phyloP scores from a whole-genome alignment of 192 early-diverging fungal genomes.

The Piromyces finnis region DNA sequence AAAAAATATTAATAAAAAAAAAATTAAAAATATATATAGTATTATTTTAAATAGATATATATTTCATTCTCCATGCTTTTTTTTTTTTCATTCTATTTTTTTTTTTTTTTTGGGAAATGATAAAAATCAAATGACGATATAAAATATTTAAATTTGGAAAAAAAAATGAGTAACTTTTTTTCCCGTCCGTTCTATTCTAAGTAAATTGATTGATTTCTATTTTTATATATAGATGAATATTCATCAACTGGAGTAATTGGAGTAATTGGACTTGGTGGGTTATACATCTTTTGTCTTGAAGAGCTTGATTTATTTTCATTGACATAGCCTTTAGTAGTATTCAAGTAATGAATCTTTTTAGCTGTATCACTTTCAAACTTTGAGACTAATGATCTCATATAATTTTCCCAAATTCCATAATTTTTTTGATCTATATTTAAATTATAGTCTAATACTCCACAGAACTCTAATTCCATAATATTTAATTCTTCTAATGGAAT shows the following conservation, averaged over 20 bases:
- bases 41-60: too few species aligned
- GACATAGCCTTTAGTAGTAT: background rate
- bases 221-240: background rate
- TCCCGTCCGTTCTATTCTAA: too few species aligned
- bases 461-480: conserved; percentile 37
- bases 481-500: conserved; percentile 64
- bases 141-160: too few species aligned
- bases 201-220: background rate
- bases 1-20: too few species aligned
- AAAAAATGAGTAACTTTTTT: too few species aligned
- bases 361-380: background rate
- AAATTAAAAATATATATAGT: too few species aligned
- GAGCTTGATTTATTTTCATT: background rate
- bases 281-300: background rate
- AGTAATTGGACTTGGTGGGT: background rate
- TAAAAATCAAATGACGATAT: too few species aligned
- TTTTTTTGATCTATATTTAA: background rate
- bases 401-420: background rate
- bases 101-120: too few species aligned
- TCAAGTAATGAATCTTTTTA: background rate
- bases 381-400: background rate
- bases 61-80: too few species aligned
- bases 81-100: too few species aligned
- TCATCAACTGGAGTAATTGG: background rate
- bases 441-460: background rate